Evolutionary conservation across 1,139 yeast genomes (phyloP).

Genomic region (Diutina mesorugosa): DNA sequence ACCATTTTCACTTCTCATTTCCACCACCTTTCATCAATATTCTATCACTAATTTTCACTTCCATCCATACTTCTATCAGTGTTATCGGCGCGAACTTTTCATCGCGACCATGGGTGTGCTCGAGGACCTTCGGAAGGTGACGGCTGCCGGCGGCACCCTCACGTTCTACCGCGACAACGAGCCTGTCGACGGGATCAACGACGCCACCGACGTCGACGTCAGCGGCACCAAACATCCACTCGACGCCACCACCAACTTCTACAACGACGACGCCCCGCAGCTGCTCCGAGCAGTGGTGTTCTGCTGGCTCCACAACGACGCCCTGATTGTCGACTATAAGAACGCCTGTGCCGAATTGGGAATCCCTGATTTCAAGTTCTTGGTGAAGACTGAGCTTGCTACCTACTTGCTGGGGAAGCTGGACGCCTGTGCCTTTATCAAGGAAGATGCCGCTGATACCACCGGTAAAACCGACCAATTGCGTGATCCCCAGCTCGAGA

Average conservation of each 20-base stretch:
- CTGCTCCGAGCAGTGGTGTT: constrained; percentile 57
- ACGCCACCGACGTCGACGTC: constrained; percentile 23
- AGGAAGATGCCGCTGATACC: constrained; percentile 8
- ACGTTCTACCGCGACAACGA: background rate
- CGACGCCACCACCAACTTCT: constrained; percentile 41
- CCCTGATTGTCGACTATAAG: constrained; percentile 74
- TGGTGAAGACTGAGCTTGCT: constrained; percentile 75
- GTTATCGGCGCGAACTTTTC: background rate
- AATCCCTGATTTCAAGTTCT: constrained; percentile 63
- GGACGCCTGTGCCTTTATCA: constrained; percentile 40
- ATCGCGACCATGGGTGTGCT: background rate
- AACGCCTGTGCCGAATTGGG: constrained; percentile 54
- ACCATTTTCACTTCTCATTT: too few relatives aligned
- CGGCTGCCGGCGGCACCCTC: background rate
- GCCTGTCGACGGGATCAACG: constrained; percentile 12
- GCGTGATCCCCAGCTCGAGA: constrained; percentile 41
- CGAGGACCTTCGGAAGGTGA: background rate
- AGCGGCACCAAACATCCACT: constrained; percentile 19
- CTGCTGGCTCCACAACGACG: constrained; percentile 69
- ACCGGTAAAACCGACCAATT: constrained; percentile 3
- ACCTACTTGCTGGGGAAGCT: constrained; percentile 69
- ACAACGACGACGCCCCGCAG: constrained; percentile 36
- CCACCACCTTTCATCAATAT: too few relatives aligned
- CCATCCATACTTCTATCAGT: too few relatives aligned
- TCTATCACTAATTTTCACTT: too few relatives aligned